Conservation (phyloP, 2,329 filamentous ascomycete genomes). For the Tolypocladium album region DNA sequence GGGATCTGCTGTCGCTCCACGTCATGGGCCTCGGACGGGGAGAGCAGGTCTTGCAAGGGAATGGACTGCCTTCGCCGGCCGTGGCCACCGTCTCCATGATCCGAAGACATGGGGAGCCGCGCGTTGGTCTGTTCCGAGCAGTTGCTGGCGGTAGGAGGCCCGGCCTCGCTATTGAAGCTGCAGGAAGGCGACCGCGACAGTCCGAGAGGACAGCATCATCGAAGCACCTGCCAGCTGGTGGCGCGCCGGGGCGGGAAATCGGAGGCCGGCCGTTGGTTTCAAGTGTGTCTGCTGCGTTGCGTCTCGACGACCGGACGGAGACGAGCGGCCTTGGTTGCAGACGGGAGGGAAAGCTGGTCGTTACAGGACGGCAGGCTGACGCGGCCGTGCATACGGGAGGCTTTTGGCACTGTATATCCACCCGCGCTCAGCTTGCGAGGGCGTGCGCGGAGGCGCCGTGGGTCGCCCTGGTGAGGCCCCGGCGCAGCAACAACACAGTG, state of each 20-base stretch:
- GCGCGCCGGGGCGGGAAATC: neutral
- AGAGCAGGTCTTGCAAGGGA: conserved; percentile 53
- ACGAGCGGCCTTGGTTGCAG: neutral
- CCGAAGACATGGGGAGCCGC: conserved; percentile 16
- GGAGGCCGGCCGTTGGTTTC: neutral
- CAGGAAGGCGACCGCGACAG: neutral
- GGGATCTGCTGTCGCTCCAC: neutral
- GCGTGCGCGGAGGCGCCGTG: neutral
- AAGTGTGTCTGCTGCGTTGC: neutral
- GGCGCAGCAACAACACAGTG: neutral
- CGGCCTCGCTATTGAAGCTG: conserved; percentile 3
- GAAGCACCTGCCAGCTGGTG: neutral
- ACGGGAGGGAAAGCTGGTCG: neutral
- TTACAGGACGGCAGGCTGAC: neutral
- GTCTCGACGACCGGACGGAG: neutral
- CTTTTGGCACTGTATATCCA: neutral
- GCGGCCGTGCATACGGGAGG: neutral
- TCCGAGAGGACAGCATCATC: neutral
- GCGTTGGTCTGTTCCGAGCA: neutral
- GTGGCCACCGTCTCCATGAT: conserved; percentile 14
- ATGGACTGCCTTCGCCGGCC: conserved; percentile 40
- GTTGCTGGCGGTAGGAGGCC: neutral
- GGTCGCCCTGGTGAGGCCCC: no score
- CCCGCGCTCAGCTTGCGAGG: neutral
- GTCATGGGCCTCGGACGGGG: neutral